Conservation (phyloP, 2,329 filamentous ascomycete genomes). For the Dissoconium aciculare region DNA sequence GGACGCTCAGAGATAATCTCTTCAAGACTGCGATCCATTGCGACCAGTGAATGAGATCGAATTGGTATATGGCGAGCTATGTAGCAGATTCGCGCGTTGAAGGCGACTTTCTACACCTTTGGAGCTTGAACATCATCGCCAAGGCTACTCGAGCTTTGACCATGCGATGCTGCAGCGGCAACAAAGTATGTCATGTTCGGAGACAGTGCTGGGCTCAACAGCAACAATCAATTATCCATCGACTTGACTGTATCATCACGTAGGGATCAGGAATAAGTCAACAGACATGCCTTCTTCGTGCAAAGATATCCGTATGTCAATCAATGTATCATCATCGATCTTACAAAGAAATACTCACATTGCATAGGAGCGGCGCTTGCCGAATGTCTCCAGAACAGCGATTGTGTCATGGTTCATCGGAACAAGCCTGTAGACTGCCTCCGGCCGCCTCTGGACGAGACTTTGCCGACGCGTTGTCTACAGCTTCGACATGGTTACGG, state of each 20-base stretch:
- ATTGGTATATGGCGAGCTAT: too few relatives aligned
- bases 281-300: constrained; percentile 76
- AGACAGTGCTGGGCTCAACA: too few relatives aligned
- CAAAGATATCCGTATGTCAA: constrained; percentile 74
- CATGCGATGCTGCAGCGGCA: too few relatives aligned
- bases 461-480: constrained; percentile 74
- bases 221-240: too few relatives aligned
- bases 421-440: constrained; percentile 80
- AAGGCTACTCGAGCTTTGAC: too few relatives aligned
- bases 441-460: constrained; percentile 62
- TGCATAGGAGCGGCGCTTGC: constrained; percentile 71
- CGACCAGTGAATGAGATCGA: constrained; percentile 10
- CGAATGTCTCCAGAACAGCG: constrained; percentile 86
- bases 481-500: constrained; percentile 86
- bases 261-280: too few relatives aligned
- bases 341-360: constrained; percentile 2
- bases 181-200: too few relatives aligned
- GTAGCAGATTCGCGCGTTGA: too few relatives aligned
- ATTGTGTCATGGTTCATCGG: constrained; percentile 88
- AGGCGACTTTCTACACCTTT: too few relatives aligned
- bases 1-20: constrained; percentile 49
- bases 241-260: too few relatives aligned
- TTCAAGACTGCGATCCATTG: constrained; percentile 50
- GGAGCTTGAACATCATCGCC: too few relatives aligned
- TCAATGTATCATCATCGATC: constrained; percentile 2